A percentile compares a stretch with the other conserved stretches of the same genome.
These are phyloP conservation scores for Aspergillus aculeatus DNA, from an alignment of 2,329 filamentous ascomycete species.

Conservation along the genomic window DNA sequence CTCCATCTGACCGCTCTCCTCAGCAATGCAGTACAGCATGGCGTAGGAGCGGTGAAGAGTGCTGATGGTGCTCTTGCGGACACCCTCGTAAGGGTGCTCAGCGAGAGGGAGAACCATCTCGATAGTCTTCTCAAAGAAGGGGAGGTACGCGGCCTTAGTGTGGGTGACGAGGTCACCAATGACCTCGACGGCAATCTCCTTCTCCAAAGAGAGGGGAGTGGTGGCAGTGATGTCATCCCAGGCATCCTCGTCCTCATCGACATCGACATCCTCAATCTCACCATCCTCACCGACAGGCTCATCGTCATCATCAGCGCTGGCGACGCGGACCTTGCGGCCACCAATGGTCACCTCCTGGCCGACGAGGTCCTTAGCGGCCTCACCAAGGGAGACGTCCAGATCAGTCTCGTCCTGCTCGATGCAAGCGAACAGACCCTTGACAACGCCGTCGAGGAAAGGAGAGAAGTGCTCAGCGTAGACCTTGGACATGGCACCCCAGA, in stretches of 20 bases:
- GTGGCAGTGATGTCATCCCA: constrained; percentile 82
- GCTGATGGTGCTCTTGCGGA: constrained; percentile 85
- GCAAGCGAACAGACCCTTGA: constrained; percentile 69
- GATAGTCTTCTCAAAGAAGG: constrained; percentile 86
- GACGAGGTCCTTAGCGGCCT: constrained; percentile 70
- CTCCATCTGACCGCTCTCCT: constrained; percentile 69
- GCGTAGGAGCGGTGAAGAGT: constrained; percentile 93
- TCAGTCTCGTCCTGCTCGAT: constrained; percentile 87
- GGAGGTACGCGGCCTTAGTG: constrained; percentile 74
- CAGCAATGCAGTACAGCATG: constrained; percentile 82
- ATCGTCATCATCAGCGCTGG: constrained; percentile 60
- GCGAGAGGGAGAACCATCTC: constrained; percentile 76
- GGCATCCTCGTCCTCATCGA: constrained; percentile 77
- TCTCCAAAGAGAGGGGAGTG: constrained; percentile 88
- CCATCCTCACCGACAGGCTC: constrained; percentile 52
- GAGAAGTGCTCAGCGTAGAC: constrained; percentile 72
- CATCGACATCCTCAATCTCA: constrained; percentile 62
- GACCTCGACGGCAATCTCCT: constrained; percentile 95
- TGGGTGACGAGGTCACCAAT: constrained; percentile 89
- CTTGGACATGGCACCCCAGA: constrained; percentile 93
- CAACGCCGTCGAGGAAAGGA: constrained; percentile 47
- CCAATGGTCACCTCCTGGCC: constrained; percentile 74
- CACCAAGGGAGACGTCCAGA: constrained; percentile 71
- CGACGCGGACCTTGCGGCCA: constrained; percentile 83
- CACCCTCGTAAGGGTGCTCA: constrained; percentile 88